A percentile compares a stretch with the other conserved stretches of the same genome.
phyloP scores from a whole-genome alignment of 2,329 filamentous ascomycete genomes.

The Aspergillus fischeri region DNA sequence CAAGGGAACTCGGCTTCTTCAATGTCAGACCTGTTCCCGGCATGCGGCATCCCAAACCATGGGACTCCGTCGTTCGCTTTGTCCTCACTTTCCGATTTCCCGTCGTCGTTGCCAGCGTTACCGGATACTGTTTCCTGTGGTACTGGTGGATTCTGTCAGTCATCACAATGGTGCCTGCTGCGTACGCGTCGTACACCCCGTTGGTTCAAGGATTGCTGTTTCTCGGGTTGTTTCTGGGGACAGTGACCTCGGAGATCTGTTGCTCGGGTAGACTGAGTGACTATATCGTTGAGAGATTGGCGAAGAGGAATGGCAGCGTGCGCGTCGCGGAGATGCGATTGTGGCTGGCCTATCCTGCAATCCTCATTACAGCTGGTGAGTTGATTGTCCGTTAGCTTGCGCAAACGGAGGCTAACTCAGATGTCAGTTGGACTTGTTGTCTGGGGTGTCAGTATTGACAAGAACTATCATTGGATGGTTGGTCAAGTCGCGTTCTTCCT shows the following conservation, averaged over 20 bases:
- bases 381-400: neutral
- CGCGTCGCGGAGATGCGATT: slow-evolving; percentile 53
- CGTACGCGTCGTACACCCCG: slow-evolving; percentile 47
- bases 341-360: slow-evolving; percentile 54
- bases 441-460: slow-evolving; percentile 55
- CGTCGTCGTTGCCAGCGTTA: slow-evolving; percentile 44
- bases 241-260: slow-evolving; percentile 48
- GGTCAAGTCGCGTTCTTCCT: slow-evolving; percentile 55
- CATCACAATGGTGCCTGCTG: slow-evolving; percentile 51
- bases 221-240: slow-evolving; percentile 52
- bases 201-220: slow-evolving; percentile 53
- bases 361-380: slow-evolving; percentile 42
- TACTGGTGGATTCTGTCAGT: slow-evolving; percentile 56
- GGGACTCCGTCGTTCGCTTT: slow-evolving; percentile 46
- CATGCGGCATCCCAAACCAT: slow-evolving; percentile 49
- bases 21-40: slow-evolving; percentile 48
- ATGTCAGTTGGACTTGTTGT: slow-evolving; percentile 45
- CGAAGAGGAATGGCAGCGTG: slow-evolving; percentile 41
- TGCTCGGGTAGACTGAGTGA: slow-evolving; percentile 54
- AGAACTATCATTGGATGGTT: slow-evolving; percentile 53
- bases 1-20: slow-evolving; percentile 43
- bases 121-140: slow-evolving; percentile 51
- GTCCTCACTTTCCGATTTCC: slow-evolving; percentile 45
- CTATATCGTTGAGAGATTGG: slow-evolving; percentile 45
- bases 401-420: neutral